Evolutionary conservation across 73 alveolate genomes (phyloP), one percentile per base, ranked within the genome.

Genomic region (Paramecium primaurelia): DNA sequence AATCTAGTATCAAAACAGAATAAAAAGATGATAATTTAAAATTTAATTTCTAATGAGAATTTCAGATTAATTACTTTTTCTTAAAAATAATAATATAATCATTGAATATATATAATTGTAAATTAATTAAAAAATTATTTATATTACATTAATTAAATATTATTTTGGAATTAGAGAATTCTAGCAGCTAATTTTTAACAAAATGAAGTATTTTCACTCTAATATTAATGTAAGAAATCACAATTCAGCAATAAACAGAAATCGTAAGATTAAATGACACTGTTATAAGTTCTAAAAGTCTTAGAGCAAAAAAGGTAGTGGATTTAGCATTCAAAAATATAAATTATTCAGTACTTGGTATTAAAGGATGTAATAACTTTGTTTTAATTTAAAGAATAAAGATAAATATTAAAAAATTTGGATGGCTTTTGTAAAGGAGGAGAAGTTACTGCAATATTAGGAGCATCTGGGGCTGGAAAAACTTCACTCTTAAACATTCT

Each of bases 381-480:
- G 9, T 11, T 64, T 6, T 54, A 54, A 18, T n/a, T 28, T 64
- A 34, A 32, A 64, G 84, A 6, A 34, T 64, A 20, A 10, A 73
- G 59, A 73, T 40, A 73, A 16, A 73, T 73, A 73, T 30, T 73
- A 16, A 73, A 73, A 4, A 73, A 73, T 37, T 9, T 73, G 8
- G 59, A 34, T 37, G 95, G 95, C 7, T 54, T 58, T 83, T 77
- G 93, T 49, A 36, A 44, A 18, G 85, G 86, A 28, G 93, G 95
- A 2, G 77, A 92, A 83, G 22, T 83, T 25, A 92, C 95, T 59
- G 95, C 95, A 75, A 86, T 92, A 30, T 64, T 92, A 88, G 96
- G 96, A 8, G 49, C 92, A 1, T 77, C 93, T 9, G 96, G 96
- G 8, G 93, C 93, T 34, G 96, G 96, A 20, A 92, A 92, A 59